These are phyloP conservation scores for Lumnitzera racemosa DNA, from an alignment of 345 rosid species.

Conservation along the genomic window DNA sequence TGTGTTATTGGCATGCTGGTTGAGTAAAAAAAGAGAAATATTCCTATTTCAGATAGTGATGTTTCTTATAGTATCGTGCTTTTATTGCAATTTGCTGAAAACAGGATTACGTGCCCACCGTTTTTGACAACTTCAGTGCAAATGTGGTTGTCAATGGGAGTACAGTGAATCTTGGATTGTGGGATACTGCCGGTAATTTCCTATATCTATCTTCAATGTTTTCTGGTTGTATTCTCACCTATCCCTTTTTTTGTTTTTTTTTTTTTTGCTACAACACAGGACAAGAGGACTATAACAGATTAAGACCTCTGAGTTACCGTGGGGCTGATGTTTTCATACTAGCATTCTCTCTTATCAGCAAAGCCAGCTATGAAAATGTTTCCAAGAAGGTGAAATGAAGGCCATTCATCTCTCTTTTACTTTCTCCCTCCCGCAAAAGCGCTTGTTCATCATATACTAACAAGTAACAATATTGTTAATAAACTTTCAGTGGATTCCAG, in stretches of 20 bases:
- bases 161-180: conserved; percentile 84
- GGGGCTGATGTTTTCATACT: conserved; percentile 96
- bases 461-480: neutral
- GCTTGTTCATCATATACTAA: neutral
- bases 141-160: conserved; percentile 86
- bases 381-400: conserved; percentile 64
- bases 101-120: conserved; percentile 95
- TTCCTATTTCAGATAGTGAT: neutral
- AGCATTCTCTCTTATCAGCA: conserved; percentile 95
- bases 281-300: conserved; percentile 88
- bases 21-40: too few relatives aligned
- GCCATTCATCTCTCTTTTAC: neutral
- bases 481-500: conserved; percentile 90
- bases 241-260: too few relatives aligned
- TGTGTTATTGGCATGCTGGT: too few relatives aligned
- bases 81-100: conserved; percentile 12
- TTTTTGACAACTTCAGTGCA: conserved; percentile 94
- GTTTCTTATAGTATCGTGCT: neutral
- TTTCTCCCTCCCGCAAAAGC: neutral
- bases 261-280: conserved; percentile 33
- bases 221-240: conserved; percentile 1
- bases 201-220: neutral
- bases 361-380: conserved; percentile 97
- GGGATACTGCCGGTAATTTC: conserved; percentile 93
- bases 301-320: conserved; percentile 89